Base-by-base conservation (phyloP, 805 yeast genomes). In the Isabelozyma pseudorhagii region DNA sequence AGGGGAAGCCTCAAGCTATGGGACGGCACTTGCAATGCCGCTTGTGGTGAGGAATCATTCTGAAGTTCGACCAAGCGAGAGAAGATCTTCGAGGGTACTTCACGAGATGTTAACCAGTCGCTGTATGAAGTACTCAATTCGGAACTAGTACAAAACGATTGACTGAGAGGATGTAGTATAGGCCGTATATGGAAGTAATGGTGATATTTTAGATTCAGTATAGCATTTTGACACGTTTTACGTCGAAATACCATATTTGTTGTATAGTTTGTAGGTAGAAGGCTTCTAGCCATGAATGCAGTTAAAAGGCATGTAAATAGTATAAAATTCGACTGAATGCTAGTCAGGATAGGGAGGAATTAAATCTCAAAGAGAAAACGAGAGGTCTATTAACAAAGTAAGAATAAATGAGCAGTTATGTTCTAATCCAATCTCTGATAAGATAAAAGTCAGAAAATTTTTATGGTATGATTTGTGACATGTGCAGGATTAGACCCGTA, bases 91-190 rank as follows among this genome's bases (percentile, higher is more conserved):
- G 38, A 27, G n/a, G 57, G 55, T 34, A 54, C 48, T 21, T 49
- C 52, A 40, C 44, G 48, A 9, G 58, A 48, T 15, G 55, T 49
- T 39, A 55, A 47, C 63, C 63, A 58, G 41, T 53, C 54, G 13
- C 54, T 42, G 31, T 57, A 57, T 9, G 61, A 56, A 5, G 53
- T 50, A 31, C 57, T 56, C 5, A 55, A 43, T 46, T 56, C 60
- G n/a, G 50, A 25, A 43, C 57, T 59, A 17, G 63, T 54, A 17
- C 56, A 57, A 44, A 59, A 59, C 40, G 63, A 57, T 28, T 59
- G 63, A 25, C 49, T 52, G 5, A 48, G 29, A 31, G 59, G 48
- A 14, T 43, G 44, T 40, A 59, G 57, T 9, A 48, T 10, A 13
- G 55, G 55, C 40, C 55, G 27, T 15, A 41, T 31, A 27, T 38